These are phyloP conservation scores for Albifimbria verrucaria DNA, from an alignment of 2,329 filamentous ascomycete species.

Conservation along the genomic window DNA sequence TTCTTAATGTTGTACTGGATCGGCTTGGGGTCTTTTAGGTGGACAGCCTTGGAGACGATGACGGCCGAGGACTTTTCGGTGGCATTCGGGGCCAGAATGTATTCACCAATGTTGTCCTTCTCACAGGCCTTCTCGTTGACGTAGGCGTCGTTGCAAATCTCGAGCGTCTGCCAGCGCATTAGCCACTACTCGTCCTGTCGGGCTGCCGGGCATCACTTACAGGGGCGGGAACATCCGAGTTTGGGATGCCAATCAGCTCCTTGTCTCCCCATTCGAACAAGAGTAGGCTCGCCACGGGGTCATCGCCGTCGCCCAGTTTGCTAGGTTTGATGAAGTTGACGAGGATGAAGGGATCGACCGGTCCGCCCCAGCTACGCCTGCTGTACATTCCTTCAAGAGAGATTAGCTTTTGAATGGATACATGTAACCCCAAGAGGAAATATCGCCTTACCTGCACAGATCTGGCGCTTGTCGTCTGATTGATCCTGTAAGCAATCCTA, in stretches of 20 bases:
- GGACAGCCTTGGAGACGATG: conserved; percentile 76
- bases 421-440: not conserved
- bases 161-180: conserved; percentile 28
- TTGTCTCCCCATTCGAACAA: conserved; percentile 95
- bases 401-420: conserved; percentile 8
- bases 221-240: conserved; percentile 49
- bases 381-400: conserved; percentile 77
- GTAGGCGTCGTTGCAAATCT: conserved; percentile 71
- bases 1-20: conserved; percentile 83
- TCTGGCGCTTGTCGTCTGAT: conserved; percentile 71
- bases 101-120: conserved; percentile 74
- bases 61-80: conserved; percentile 66
- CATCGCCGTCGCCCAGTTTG: conserved; percentile 49
- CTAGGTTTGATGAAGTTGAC: conserved; percentile 69
- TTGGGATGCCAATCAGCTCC: conserved; percentile 68
- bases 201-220: conserved; percentile 35
- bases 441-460: conserved; percentile 64
- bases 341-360: conserved; percentile 83
- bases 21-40: conserved; percentile 70
- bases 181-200: conserved; percentile 42
- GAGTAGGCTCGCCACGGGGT: conserved; percentile 77
- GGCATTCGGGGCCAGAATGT: conserved; percentile 75
- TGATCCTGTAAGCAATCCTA: conserved; percentile 56
- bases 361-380: conserved; percentile 81
- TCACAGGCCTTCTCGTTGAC: conserved; percentile 72